Evolutionary conservation across 371 early-diverging fungal genomes (phyloP).

Genomic region (Mucor racemosus): DNA sequence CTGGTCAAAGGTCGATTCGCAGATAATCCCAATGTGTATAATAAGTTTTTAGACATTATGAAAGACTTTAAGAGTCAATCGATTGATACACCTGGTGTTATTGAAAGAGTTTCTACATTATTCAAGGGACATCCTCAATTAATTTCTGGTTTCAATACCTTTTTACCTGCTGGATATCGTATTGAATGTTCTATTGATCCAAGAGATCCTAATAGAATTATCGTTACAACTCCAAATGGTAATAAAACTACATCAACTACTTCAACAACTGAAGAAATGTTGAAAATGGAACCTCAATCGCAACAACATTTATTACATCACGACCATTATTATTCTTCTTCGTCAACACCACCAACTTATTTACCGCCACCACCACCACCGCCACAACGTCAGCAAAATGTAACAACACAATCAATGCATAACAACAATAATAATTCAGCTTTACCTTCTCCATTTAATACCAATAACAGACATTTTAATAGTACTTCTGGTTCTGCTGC

Average conservation of each 20-base stretch:
- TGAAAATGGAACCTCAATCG: slow-evolving; percentile 7
- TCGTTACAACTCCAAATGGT: slow-evolving; percentile 89
- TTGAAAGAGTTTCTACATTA: slow-evolving; percentile 93
- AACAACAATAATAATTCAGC: neutral
- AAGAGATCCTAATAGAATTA: slow-evolving; percentile 71
- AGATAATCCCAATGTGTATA: slow-evolving; percentile 93
- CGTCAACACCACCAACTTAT: neutral
- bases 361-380: neutral
- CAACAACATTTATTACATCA: slow-evolving; percentile 1
- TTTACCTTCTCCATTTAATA: neutral
- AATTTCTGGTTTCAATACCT: slow-evolving; percentile 99
- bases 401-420: neutral
- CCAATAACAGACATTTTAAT: neutral
- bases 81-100: slow-evolving; percentile 98
- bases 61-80: slow-evolving; percentile 98
- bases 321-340: neutral
- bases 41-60: slow-evolving; percentile 98
- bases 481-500: neutral
- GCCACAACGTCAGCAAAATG: neutral
- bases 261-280: slow-evolving; percentile 9
- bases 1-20: slow-evolving; percentile 93
- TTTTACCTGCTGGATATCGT: slow-evolving; percentile 96
- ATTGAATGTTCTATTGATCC: slow-evolving; percentile 88
- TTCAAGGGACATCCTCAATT: slow-evolving; percentile 94
- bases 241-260: slow-evolving; percentile 14